Conservation (phyloP, 768 basidiomycete species). For the Mycena vitilis region DNA sequence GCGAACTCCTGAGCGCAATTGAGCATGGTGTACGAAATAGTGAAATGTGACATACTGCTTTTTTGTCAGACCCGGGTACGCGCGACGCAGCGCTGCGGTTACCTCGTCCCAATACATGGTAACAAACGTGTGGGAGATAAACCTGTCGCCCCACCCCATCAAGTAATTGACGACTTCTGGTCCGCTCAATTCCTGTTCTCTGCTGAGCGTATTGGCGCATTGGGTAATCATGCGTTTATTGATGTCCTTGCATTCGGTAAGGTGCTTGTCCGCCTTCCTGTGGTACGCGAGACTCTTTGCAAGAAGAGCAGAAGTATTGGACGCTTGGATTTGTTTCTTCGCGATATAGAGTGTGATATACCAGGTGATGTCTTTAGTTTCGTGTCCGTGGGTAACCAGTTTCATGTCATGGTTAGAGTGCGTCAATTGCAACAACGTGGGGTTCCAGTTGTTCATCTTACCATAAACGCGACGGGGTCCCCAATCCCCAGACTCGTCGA, state of each 20-base stretch:
- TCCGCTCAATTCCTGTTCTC: conserved; percentile 43
- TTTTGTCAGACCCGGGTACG: no score
- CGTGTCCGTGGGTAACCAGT: conserved; percentile 44
- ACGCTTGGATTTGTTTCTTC: conserved; percentile 40
- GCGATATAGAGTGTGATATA: conserved; percentile 45
- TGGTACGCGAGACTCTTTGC: conserved; percentile 41
- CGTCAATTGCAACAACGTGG: conserved; percentile 36
- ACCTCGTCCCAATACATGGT: conserved; percentile 44
- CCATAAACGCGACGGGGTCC: no score
- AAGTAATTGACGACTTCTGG: conserved; percentile 48
- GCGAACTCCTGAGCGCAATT: no score
- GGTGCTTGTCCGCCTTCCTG: conserved; percentile 21
- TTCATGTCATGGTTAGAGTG: conserved; percentile 55
- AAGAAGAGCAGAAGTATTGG: conserved; percentile 47
- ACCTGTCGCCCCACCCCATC: conserved; percentile 50
- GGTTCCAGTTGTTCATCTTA: conserved; percentile 36
- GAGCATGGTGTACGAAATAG: no score
- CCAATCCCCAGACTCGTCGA: no score
- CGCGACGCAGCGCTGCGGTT: conserved; percentile 23
- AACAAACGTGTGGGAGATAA: conserved; percentile 44
- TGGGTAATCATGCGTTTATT: conserved; percentile 42
- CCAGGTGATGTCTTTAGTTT: conserved; percentile 47
- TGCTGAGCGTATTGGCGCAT: conserved; percentile 41
- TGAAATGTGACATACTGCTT: no score
- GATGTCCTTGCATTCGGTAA: conserved; percentile 21